Percentiles rank a stretch among this genome's conserved stretches.
These are phyloP conservation scores for Arthrobotrys musiformis DNA, from an alignment of 2,329 filamentous ascomycete genomes.

Conservation along the genomic window DNA sequence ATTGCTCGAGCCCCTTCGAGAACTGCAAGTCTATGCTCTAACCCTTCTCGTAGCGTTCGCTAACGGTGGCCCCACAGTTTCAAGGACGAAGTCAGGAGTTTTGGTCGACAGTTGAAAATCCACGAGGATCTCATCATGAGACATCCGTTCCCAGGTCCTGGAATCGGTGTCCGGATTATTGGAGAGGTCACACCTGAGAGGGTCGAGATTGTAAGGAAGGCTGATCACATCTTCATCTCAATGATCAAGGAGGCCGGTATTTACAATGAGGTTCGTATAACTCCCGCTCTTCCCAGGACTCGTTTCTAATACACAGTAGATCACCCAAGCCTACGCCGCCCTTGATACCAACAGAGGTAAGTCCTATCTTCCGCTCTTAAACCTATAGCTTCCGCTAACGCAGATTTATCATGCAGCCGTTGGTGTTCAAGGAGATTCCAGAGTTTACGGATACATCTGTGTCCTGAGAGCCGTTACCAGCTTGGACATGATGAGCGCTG, in stretches of 20 bases:
- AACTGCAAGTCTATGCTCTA: neutral
- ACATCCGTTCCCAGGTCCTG: neutral
- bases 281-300: neutral
- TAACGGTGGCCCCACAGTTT: neutral
- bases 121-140: neutral
- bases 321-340: neutral
- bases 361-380: too few relatives aligned
- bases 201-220: neutral
- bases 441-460: neutral
- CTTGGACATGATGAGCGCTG: neutral
- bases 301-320: neutral
- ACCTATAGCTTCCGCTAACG: neutral
- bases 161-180: neutral
- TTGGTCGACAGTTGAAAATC: neutral
- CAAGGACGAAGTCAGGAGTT: neutral
- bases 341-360: neutral
- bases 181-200: neutral
- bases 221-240: neutral
- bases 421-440: neutral
- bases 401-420: neutral
- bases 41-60: neutral
- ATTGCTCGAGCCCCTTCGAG: neutral
- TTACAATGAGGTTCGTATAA: neutral
- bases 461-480: neutral
- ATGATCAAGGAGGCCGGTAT: neutral